Conservation (phyloP, 2,329 filamentous ascomycete species). For the Parafenestella ontariensis region DNA sequence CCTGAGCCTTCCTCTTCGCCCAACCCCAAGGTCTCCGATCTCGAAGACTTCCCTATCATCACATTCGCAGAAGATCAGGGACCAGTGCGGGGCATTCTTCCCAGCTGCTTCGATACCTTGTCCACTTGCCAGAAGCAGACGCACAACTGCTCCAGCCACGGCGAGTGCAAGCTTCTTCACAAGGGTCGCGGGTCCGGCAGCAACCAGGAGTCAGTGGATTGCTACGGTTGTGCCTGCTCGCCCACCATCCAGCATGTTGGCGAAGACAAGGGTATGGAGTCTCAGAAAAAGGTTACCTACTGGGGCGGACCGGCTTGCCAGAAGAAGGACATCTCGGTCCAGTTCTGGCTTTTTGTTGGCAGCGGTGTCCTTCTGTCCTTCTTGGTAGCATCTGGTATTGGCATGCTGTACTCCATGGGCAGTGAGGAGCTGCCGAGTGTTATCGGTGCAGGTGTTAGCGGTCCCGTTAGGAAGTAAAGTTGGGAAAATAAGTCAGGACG, state of each 20-base stretch:
- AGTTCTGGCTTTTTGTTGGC: constrained; percentile 85
- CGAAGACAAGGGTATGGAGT: constrained; percentile 57
- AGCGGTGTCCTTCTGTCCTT: constrained; percentile 75
- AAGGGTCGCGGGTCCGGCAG: constrained; percentile 45
- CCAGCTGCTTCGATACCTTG: constrained; percentile 76
- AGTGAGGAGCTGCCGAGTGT: constrained; percentile 89
- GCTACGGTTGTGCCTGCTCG: constrained; percentile 81
- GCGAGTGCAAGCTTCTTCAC: constrained; percentile 75
- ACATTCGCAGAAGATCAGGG: constrained; percentile 31
- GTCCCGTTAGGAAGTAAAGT: constrained; percentile 57
- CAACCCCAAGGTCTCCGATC: constrained; percentile 27
- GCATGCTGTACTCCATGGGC: constrained; percentile 82
- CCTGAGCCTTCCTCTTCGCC: constrained; percentile 36
- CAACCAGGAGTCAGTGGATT: constrained; percentile 57
- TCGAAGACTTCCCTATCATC: constrained; percentile 39
- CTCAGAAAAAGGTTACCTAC: constrained; percentile 64
- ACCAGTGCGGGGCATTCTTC: constrained; percentile 62
- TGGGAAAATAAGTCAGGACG: neutral
- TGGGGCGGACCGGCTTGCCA: constrained; percentile 90
- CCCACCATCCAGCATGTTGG: constrained; percentile 61
- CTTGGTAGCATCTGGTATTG: constrained; percentile 73
- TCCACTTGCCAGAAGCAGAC: constrained; percentile 74
- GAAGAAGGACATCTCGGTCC: constrained; percentile 87
- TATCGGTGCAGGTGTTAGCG: constrained; percentile 91
- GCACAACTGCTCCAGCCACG: constrained; percentile 82